Evolutionary conservation across 1,284 basidiomycete species (phyloP).

Genomic region (Rhodotorula sp.): DNA sequence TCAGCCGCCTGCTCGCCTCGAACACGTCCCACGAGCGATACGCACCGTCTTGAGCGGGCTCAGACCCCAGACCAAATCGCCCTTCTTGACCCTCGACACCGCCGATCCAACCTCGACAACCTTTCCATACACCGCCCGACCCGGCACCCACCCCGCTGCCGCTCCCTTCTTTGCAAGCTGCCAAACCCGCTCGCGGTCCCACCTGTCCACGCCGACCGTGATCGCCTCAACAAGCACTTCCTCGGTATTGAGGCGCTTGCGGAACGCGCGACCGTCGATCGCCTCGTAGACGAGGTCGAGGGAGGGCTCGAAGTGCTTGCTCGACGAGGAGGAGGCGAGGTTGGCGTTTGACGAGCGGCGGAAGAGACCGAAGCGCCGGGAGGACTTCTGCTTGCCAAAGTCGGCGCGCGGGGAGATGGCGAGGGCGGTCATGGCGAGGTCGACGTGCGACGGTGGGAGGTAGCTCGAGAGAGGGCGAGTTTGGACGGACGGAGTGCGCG

Average conservation of each 20-base stretch:
- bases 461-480: slow-evolving; percentile 12
- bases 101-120: slow-evolving; percentile 48
- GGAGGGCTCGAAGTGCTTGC: slow-evolving; percentile 15
- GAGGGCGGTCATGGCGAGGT: slow-evolving; percentile 6
- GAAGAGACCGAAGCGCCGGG: slow-evolving; percentile 27
- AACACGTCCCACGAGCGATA: not conserved
- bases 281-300: slow-evolving; percentile 27
- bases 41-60: slow-evolving; percentile 47
- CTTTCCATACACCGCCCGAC: slow-evolving; percentile 50
- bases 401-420: slow-evolving; percentile 24
- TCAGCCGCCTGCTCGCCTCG: not conserved
- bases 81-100: slow-evolving; percentile 44
- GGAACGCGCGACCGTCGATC: slow-evolving; percentile 29
- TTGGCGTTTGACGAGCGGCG: slow-evolving; percentile 4
- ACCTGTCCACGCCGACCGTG: slow-evolving; percentile 49
- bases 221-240: slow-evolving; percentile 51
- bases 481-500: slow-evolving; percentile 10
- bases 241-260: slow-evolving; percentile 46
- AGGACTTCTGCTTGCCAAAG: slow-evolving; percentile 19
- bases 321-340: slow-evolving; percentile 5
- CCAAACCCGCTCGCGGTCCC: slow-evolving; percentile 46
- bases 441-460: not conserved
- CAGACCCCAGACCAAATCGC: slow-evolving; percentile 51
- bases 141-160: slow-evolving; percentile 50
- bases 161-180: slow-evolving; percentile 28